Conservation (phyloP, 2,329 filamentous ascomycete species). For the Aspergillus flavus region DNA sequence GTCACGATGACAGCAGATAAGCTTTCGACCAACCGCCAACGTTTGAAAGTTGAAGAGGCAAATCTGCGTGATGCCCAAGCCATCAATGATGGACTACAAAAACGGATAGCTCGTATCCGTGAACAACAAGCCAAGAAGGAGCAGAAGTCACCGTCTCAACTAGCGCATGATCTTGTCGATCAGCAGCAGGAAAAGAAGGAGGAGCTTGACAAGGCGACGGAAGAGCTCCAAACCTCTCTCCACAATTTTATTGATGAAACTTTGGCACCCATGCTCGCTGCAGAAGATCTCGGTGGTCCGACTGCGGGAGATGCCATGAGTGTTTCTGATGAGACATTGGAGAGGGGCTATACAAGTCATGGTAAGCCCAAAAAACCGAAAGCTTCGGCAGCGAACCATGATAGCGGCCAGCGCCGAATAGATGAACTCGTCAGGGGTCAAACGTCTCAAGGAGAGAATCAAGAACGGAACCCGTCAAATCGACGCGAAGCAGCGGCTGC, state of each 20-base stretch:
- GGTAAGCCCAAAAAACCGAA: constrained; percentile 49
- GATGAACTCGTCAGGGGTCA: constrained; percentile 52
- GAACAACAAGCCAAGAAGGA: constrained; percentile 60
- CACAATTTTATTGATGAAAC: constrained; percentile 71
- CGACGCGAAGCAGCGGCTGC: constrained; percentile 51
- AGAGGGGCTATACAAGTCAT: constrained; percentile 56
- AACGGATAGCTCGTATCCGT: constrained; percentile 62
- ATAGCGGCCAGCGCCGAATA: constrained; percentile 50
- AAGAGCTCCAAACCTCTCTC: constrained; percentile 64
- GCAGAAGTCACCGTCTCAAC: constrained; percentile 62
- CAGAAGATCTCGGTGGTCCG: constrained; percentile 80
- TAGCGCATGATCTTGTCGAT: constrained; percentile 64
- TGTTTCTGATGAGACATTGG: constrained; percentile 58
- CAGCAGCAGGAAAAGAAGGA: constrained; percentile 63
- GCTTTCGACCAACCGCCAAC: constrained; percentile 41
- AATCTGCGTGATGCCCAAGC: constrained; percentile 51
- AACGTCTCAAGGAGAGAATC: constrained; percentile 25
- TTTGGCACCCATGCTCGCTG: constrained; percentile 75
- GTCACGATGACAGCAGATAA: constrained; percentile 50
- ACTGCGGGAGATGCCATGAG: constrained; percentile 75
- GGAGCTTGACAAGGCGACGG: constrained; percentile 63
- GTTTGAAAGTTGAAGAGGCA: constrained; percentile 48
- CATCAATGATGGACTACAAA: constrained; percentile 52
- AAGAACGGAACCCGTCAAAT: constrained; percentile 36
- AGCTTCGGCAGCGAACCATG: constrained; percentile 30